These are phyloP conservation scores for Termitomyces sp. DNA, from an alignment of 768 basidiomycete species.

Conservation along the genomic window DNA sequence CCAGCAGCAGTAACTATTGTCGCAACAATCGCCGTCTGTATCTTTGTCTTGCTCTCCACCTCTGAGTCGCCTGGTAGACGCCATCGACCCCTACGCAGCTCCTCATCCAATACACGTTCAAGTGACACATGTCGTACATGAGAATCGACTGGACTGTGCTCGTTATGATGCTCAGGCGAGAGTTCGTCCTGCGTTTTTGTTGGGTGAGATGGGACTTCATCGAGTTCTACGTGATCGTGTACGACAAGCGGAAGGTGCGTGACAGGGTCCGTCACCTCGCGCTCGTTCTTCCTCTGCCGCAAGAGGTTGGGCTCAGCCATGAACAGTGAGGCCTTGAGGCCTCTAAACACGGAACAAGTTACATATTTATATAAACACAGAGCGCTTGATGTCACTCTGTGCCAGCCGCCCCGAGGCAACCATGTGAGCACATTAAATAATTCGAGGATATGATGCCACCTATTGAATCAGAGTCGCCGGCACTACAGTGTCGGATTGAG, in stretches of 20 bases:
- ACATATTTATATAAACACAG: background rate
- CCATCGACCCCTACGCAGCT: constrained; percentile 31
- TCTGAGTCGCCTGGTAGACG: constrained; percentile 24
- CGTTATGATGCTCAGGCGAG: constrained; percentile 15
- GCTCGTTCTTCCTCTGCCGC: constrained; percentile 18
- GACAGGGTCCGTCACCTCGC: constrained; percentile 37
- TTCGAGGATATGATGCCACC: background rate
- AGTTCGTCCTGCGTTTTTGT: constrained; percentile 17
- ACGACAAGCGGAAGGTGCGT: constrained; percentile 35
- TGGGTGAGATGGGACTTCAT: constrained; percentile 29
- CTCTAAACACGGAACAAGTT: background rate
- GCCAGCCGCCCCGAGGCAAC: background rate
- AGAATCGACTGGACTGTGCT: constrained; percentile 17
- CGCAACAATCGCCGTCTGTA: constrained; percentile 30
- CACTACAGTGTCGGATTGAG: background rate
- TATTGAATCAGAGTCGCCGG: background rate
- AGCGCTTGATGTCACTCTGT: background rate
- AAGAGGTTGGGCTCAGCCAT: background rate
- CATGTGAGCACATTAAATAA: background rate
- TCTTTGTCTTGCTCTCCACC: constrained; percentile 26
- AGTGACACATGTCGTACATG: constrained; percentile 24
- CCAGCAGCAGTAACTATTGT: constrained; percentile 26
- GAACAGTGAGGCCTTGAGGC: background rate
- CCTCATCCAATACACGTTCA: constrained; percentile 26
- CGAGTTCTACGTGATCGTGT: constrained; percentile 35